phyloP scores from a whole-genome alignment of 768 basidiomycete genomes.

The Tricholoma sp. region DNA sequence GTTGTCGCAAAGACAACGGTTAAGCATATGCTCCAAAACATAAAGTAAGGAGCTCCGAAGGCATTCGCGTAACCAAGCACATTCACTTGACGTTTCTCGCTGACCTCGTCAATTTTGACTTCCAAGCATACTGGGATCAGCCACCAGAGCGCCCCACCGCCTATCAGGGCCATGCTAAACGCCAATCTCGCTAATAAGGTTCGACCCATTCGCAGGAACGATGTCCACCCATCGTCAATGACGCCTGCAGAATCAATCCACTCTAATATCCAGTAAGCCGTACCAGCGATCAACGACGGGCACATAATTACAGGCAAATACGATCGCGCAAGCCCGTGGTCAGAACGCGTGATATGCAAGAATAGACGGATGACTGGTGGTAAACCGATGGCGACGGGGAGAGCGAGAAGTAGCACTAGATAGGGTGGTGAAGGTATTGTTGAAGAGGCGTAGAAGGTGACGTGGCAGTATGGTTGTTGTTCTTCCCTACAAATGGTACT shows the following conservation, averaged over 20 bases:
- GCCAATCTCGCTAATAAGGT: constrained; percentile 59
- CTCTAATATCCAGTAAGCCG: constrained; percentile 77
- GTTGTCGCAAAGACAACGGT: constrained; percentile 57
- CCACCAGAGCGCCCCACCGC: constrained; percentile 66
- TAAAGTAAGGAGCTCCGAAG: constrained; percentile 80
- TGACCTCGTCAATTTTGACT: constrained; percentile 32
- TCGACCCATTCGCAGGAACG: constrained; percentile 44
- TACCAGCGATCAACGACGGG: constrained; percentile 53
- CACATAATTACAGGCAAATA: constrained; percentile 58
- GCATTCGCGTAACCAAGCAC: constrained; percentile 88
- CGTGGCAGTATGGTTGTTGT: constrained; percentile 82
- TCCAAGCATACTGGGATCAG: constrained; percentile 69
- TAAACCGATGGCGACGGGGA: constrained; percentile 48
- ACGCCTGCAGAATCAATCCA: constrained; percentile 58
- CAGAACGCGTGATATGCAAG: constrained; percentile 64
- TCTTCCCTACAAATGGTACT: constrained; percentile 95
- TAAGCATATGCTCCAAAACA: constrained; percentile 72
- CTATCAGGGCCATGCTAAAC: constrained; percentile 45
- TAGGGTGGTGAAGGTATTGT: constrained; percentile 61
- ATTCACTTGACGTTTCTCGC: constrained; percentile 38
- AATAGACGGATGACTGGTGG: constrained; percentile 54
- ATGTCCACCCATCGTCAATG: constrained; percentile 35
- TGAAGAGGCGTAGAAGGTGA: constrained; percentile 83
- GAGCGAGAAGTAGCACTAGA: constrained; percentile 50
- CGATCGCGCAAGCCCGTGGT: constrained; percentile 63